Evolutionary conservation across 345 rosid genomes (phyloP).

Genomic region (Eucalyptus sp.): DNA sequence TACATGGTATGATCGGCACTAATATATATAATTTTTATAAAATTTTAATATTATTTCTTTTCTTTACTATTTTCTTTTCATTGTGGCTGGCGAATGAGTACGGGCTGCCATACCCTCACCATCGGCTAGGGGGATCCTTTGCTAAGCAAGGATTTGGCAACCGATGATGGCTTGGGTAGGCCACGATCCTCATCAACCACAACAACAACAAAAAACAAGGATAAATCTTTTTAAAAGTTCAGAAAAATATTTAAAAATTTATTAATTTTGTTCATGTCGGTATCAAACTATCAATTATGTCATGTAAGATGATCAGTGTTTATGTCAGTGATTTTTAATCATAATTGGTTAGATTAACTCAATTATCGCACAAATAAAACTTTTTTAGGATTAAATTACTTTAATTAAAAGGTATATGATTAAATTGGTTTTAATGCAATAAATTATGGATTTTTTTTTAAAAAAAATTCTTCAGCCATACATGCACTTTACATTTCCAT

Average conservation of each 20-base stretch:
- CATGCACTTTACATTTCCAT: neutral
- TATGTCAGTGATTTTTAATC: fast-evolving
- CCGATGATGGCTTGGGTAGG: neutral
- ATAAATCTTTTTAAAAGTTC: no score
- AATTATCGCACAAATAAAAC: fast-evolving
- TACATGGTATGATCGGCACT: fast-evolving
- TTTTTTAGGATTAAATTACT: fast-evolving
- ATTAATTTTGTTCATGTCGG: fast-evolving
- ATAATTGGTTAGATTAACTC: no score
- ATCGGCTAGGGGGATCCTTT: no score
- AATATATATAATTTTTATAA: no score
- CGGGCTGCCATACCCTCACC: no score
- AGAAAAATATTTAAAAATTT: no score
- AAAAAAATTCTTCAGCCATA: neutral
- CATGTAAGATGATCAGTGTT: fast-evolving
- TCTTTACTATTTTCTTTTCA: neutral
- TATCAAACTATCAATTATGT: fast-evolving
- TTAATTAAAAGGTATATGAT: neutral
- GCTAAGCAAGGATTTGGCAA: no score
- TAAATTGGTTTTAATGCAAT: no score
- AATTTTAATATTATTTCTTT: no score
- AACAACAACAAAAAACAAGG: no score
- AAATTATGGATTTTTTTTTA: neutral
- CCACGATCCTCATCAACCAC: neutral
- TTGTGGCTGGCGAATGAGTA: neutral